Evolutionary conservation across 2,329 filamentous ascomycete genomes (phyloP), one percentile per base, ranked within the genome.

Genomic region (Sporothrix sp.): DNA sequence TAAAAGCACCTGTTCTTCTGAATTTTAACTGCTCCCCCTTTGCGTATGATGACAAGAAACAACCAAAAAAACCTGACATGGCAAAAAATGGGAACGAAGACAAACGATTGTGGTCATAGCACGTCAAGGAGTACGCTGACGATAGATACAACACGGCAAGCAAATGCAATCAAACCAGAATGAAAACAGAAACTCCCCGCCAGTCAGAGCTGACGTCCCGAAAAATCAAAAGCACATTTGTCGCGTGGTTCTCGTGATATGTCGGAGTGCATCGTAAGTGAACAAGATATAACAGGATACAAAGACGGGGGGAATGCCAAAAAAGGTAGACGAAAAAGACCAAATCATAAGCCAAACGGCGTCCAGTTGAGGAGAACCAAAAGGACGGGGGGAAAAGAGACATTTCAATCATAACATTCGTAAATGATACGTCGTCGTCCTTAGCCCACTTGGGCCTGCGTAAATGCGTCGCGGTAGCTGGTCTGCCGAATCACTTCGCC

Each of bases 401-500:
- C 48, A 20, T 54, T 39, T 18, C 36, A 37, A 28, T 44, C 49
- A 48, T 51, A 16, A 42, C 23, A 18, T 18, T 44, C 30, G 20
- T 42, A 18, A 27, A 43, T 16, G 3, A 43, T n/a, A 14, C 9
- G 28, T 27, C 30, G 33, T 46, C 10, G 40, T 18, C 20, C n/a
- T 40, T 14, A 36, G 35, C n/a, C 13, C 40, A 32, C 40, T 40
- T 57, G 45, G 18, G 54, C 57, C 27, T 59, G 56, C 13, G 60
- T 54, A 47, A 59, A 61, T 0, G 58, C 57, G 16, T 62, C 66
- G 46, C 63, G 64, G 53, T 68, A 68, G 33, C 64, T 68, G 36
- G 65, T 70, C 32, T 69, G 66, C 45, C 73, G 67, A 40, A 80
- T 73, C 43, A 81, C 71, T 27, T 81, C 77, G 13, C 71, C 75